Evolutionary conservation across 176 grass and related monocot genomes (phyloP).

Genomic region (Metroxylon sagu): DNA sequence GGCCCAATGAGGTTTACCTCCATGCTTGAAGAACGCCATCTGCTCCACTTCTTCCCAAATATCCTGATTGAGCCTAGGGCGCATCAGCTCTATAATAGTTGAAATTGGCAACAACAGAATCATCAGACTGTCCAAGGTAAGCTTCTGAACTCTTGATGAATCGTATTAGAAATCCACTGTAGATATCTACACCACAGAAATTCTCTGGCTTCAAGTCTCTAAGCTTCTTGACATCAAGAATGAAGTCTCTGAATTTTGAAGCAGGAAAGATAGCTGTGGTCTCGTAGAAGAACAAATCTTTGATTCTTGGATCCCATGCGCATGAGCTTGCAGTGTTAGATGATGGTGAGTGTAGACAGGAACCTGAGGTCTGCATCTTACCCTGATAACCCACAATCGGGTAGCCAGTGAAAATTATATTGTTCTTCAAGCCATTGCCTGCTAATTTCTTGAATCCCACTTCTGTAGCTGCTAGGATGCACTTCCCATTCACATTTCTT

Average conservation of each 20-base stretch:
- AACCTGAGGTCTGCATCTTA: constrained; percentile 72
- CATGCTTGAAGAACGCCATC: constrained; percentile 74
- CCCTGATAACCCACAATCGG: constrained; percentile 67
- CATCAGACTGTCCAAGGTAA: constrained; percentile 54
- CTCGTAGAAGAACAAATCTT: constrained; percentile 81
- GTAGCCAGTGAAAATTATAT: constrained; percentile 47
- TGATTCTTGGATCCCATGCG: constrained; percentile 73
- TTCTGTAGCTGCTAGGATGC: constrained; percentile 27
- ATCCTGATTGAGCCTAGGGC: constrained; percentile 53
- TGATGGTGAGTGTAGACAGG: constrained; percentile 35
- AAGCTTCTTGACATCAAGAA: constrained; percentile 58
- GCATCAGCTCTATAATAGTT: constrained; percentile 75
- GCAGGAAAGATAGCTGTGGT: constrained; percentile 60
- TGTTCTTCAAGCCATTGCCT: constrained; percentile 49
- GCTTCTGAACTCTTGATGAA: constrained; percentile 51
- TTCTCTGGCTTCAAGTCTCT: constrained; percentile 31
- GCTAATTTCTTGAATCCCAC: constrained; percentile 45
- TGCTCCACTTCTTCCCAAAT: constrained; percentile 92
- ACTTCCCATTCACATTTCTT: constrained; percentile 36
- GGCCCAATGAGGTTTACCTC: constrained; percentile 65
- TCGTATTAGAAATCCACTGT: constrained; percentile 65
- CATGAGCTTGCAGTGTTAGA: constrained; percentile 30
- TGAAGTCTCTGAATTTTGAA: constrained; percentile 46
- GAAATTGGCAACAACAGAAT: constrained; percentile 77
- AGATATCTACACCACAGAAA: constrained; percentile 65